Evolutionary conservation across 2,329 filamentous ascomycete species (phyloP).

Genomic region (Fonsecaea monophora): DNA sequence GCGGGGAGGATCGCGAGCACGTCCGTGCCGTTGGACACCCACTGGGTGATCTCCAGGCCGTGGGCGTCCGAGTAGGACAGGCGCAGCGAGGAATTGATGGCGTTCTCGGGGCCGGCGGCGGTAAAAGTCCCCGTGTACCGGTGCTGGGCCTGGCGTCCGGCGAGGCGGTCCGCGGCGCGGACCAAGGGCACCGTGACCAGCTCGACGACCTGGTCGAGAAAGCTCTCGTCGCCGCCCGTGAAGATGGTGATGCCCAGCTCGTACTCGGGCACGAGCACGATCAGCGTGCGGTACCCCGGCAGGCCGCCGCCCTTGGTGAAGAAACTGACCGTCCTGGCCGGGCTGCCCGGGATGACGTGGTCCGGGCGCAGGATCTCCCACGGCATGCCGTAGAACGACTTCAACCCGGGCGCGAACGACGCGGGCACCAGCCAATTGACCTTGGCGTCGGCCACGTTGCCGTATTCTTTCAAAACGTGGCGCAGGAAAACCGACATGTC

Average conservation of each 20-base stretch:
- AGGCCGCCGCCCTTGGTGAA: slow-evolving; percentile 55
- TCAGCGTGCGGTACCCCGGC: slow-evolving; percentile 51
- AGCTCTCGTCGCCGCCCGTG: slow-evolving; percentile 35
- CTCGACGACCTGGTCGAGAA: slow-evolving; percentile 28
- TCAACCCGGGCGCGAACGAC: slow-evolving; percentile 46
- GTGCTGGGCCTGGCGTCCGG: slow-evolving; percentile 23
- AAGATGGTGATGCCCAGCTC: slow-evolving; percentile 58
- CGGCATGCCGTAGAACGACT: slow-evolving; percentile 55
- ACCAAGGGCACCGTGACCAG: slow-evolving; percentile 35
- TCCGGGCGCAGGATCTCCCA: slow-evolving; percentile 57
- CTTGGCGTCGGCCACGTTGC: slow-evolving; percentile 45
- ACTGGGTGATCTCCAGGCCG: slow-evolving; percentile 32
- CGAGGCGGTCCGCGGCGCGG: slow-evolving; percentile 35
- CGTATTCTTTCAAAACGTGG: slow-evolving; percentile 51
- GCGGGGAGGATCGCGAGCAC: slow-evolving; percentile 15
- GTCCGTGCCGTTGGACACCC: slow-evolving; percentile 38
- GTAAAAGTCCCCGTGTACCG: slow-evolving; percentile 29
- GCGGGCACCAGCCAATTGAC: slow-evolving; percentile 55
- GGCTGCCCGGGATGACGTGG: slow-evolving; percentile 47
- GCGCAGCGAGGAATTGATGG: slow-evolving; percentile 33
- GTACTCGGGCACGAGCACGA: slow-evolving; percentile 53
- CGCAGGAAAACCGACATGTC: slow-evolving; percentile 55
- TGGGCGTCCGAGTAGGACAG: slow-evolving; percentile 34
- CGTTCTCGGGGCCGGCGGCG: background rate
- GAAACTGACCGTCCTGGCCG: slow-evolving; percentile 51